These are phyloP conservation scores for Prinsepia uniflora DNA, from an alignment of 306 rosid genomes.

Conservation along the genomic window DNA sequence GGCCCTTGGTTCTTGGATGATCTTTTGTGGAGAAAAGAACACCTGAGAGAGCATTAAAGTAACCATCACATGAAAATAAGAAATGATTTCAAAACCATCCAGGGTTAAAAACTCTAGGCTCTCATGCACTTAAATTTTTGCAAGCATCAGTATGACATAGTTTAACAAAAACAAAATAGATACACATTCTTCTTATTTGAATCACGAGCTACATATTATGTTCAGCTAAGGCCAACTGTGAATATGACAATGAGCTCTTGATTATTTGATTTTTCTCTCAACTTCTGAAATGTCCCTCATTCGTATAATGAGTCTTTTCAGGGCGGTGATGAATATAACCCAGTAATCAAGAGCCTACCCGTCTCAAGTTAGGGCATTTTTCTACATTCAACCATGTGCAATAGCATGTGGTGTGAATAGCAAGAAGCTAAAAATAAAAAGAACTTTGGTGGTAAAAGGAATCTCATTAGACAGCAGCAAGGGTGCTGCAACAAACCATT, in stretches of 20 bases:
- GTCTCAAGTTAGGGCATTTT: not conserved
- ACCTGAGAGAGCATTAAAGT: conserved; percentile 45
- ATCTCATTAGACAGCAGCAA: conserved; percentile 7
- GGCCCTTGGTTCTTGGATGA: conserved; percentile 92
- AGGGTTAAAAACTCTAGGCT: not conserved
- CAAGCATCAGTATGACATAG: not conserved
- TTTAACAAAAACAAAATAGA: not conserved
- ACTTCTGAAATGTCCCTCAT: not conserved
- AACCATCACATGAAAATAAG: conserved; percentile 9
- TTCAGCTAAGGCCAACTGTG: not conserved
- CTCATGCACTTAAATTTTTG: not conserved
- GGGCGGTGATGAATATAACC: not conserved
- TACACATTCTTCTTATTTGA: not conserved
- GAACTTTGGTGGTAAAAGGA: not conserved
- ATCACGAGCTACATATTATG: not conserved
- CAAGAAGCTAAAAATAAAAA: not conserved
- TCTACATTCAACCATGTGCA: not conserved
- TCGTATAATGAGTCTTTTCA: not conserved
- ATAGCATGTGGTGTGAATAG: conserved; percentile 5
- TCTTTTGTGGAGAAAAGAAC: conserved; percentile 87
- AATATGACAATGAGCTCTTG: not conserved
- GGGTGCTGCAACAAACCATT: conserved; percentile 55
- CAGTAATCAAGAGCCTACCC: not conserved
- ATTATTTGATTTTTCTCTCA: not conserved
- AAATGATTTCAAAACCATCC: not conserved